Evolutionary conservation across 805 yeast genomes (phyloP).

Genomic region (Kodamaea laetipori): DNA sequence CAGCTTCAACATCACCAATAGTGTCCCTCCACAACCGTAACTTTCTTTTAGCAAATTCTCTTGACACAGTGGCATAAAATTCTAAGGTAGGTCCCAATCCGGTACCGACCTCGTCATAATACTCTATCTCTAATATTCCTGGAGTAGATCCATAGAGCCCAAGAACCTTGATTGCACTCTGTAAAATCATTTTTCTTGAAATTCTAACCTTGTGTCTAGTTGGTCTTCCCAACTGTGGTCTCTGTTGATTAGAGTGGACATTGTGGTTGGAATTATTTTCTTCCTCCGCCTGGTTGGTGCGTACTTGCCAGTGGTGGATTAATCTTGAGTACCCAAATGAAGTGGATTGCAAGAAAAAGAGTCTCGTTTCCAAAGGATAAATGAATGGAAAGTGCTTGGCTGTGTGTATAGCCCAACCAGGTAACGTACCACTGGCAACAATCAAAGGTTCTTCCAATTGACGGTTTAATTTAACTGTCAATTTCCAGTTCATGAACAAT

Average conservation of each 20-base stretch:
- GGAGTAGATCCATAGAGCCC: slow-evolving; percentile 78
- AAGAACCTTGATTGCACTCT: slow-evolving; percentile 78
- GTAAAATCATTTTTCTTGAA: slow-evolving; percentile 66
- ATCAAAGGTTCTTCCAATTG: slow-evolving; percentile 88
- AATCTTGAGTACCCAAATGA: slow-evolving; percentile 89
- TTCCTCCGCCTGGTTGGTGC: slow-evolving; percentile 42
- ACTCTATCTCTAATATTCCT: slow-evolving; percentile 82
- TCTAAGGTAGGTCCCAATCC: slow-evolving; percentile 96
- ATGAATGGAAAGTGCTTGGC: slow-evolving; percentile 76
- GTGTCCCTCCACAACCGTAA: slow-evolving; percentile 68
- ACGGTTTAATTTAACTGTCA: slow-evolving; percentile 81
- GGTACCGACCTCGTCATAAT: slow-evolving; percentile 89
- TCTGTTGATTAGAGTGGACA: slow-evolving; percentile 13
- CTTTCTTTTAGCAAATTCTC: slow-evolving; percentile 61
- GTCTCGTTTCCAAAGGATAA: slow-evolving; percentile 80
- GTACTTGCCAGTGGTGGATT: slow-evolving; percentile 72
- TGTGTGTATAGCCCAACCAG: slow-evolving; percentile 79
- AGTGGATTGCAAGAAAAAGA: slow-evolving; percentile 77
- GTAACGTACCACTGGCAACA: slow-evolving; percentile 83
- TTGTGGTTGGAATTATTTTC: slow-evolving; percentile 21
- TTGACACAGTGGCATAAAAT: slow-evolving; percentile 81
- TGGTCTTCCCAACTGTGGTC: slow-evolving; percentile 69
- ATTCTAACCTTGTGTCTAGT: slow-evolving; percentile 79
- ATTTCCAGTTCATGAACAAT: slow-evolving; percentile 69
- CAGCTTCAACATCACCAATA: background rate